These are phyloP conservation scores for Beauveria sp. DNA, from an alignment of 2,329 filamentous ascomycete species.

Conservation along the genomic window DNA sequence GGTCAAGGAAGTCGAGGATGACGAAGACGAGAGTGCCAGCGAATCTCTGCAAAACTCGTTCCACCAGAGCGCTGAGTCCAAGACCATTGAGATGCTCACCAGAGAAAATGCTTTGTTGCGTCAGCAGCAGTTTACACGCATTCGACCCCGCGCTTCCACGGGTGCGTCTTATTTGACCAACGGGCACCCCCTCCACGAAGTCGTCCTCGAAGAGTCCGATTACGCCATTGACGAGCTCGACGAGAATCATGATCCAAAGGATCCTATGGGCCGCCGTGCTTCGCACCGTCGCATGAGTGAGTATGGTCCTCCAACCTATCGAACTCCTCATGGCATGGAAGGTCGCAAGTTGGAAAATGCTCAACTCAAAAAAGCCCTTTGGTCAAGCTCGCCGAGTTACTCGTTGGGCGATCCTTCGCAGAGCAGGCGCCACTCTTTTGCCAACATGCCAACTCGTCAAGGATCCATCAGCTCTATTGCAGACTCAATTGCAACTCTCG, in stretches of 20 bases:
- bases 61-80: slow-evolving; percentile 49
- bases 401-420: slow-evolving; percentile 58
- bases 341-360: slow-evolving; percentile 53
- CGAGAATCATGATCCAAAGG: slow-evolving; percentile 45
- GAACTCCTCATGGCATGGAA: slow-evolving; percentile 45
- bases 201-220: slow-evolving; percentile 58
- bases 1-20: slow-evolving; percentile 62
- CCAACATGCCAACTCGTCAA: slow-evolving; percentile 57
- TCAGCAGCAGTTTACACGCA: slow-evolving; percentile 41
- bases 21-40: slow-evolving; percentile 51
- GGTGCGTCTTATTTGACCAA: slow-evolving; percentile 47
- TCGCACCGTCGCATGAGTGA: slow-evolving; percentile 50
- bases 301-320: slow-evolving; percentile 38
- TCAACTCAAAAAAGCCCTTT: slow-evolving; percentile 56
- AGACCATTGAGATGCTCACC: slow-evolving; percentile 55
- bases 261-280: slow-evolving; percentile 39
- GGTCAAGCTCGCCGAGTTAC: slow-evolving; percentile 66
- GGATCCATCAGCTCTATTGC: slow-evolving; percentile 54
- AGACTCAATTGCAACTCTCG: slow-evolving; percentile 41
- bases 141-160: slow-evolving; percentile 52
- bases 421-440: slow-evolving; percentile 74
- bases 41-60: slow-evolving; percentile 41
- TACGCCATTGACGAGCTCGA: slow-evolving; percentile 68
- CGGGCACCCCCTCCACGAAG: slow-evolving; percentile 50
- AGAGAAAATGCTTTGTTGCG: slow-evolving; percentile 57